Evolutionary conservation across 225 moss, liverwort and hornwort species (phyloP).

Genomic region (Antitrichia curtipendula): DNA sequence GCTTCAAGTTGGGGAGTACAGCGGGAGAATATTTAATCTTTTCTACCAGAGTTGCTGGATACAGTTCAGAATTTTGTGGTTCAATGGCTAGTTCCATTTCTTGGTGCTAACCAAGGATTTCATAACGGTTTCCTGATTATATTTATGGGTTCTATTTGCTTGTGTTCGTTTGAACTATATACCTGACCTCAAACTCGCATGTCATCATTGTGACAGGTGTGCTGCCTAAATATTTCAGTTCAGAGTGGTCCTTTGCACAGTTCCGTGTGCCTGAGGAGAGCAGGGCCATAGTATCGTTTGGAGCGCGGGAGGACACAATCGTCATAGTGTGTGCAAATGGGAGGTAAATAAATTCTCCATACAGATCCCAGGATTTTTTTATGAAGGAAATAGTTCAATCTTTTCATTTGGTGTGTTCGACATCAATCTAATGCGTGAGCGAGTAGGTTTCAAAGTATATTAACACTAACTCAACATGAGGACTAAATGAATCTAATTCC

Average conservation of each 20-base stretch:
- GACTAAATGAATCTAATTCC: neutral
- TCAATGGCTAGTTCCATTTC: neutral
- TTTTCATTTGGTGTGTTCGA: neutral
- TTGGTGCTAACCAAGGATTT: neutral
- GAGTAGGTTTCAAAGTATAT: neutral
- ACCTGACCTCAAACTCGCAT: neutral
- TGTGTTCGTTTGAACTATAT: neutral
- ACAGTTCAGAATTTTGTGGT: neutral
- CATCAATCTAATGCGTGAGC: neutral
- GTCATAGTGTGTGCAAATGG: slow-evolving; percentile 78
- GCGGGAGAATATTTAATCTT: neutral
- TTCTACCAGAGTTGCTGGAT: neutral
- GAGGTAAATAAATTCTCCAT: slow-evolving; percentile 20
- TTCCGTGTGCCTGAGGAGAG: slow-evolving; percentile 76
- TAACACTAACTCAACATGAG: neutral
- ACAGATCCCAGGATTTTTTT: neutral
- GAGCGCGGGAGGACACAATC: slow-evolving; percentile 44
- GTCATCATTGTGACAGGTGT: slow-evolving; percentile 41
- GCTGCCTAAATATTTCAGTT: slow-evolving; percentile 80
- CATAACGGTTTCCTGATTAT: neutral
- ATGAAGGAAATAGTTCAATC: neutral
- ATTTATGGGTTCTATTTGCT: neutral
- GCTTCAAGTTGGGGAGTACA: neutral
- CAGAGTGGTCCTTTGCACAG: slow-evolving; percentile 82
- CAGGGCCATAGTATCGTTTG: slow-evolving; percentile 67